Conservation (phyloP, 371 early-diverging fungal genomes). For the Apophysomyces ossiformis region DNA sequence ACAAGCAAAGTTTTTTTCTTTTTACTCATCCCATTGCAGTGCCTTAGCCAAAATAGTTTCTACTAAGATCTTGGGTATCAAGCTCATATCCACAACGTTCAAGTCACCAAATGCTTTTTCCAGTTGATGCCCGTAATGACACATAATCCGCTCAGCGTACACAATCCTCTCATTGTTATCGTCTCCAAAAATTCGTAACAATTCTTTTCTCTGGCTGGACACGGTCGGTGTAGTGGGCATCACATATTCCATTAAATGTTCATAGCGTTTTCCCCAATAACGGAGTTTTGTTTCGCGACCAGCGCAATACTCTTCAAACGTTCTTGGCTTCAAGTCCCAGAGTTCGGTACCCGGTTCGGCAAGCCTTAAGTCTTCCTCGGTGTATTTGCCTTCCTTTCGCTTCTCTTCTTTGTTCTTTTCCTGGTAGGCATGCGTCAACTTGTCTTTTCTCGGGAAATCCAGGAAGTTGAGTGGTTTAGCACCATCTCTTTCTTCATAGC, state of each 20-base stretch:
- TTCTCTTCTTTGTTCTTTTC: neutral
- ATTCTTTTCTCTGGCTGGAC: neutral
- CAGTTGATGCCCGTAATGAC: conserved; percentile 19
- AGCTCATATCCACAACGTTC: conserved; percentile 16
- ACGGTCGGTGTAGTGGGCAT: neutral
- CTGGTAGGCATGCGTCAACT: neutral
- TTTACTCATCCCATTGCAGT: conserved; percentile 13
- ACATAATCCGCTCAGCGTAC: conserved; percentile 16
- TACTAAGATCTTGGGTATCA: conserved; percentile 20
- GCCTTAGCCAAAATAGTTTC: conserved; percentile 11
- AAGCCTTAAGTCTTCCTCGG: conserved; percentile 10
- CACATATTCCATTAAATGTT: neutral
- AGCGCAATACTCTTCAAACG: conserved; percentile 12
- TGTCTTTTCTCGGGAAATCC: neutral
- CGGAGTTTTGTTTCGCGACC: neutral
- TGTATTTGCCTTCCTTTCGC: conserved; percentile 10
- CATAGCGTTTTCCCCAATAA: conserved; percentile 4
- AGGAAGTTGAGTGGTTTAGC: neutral
- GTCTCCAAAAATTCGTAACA: neutral
- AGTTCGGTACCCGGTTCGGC: neutral
- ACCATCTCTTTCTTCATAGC: neutral
- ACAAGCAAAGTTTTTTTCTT: too few species aligned
- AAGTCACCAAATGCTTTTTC: conserved; percentile 18
- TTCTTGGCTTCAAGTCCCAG: neutral
- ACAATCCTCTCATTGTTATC: neutral